Evolutionary conservation across 2,329 filamentous ascomycete species (phyloP), one percentile per base, ranked within the genome.

Genomic region (Aspergillus versicolor): DNA sequence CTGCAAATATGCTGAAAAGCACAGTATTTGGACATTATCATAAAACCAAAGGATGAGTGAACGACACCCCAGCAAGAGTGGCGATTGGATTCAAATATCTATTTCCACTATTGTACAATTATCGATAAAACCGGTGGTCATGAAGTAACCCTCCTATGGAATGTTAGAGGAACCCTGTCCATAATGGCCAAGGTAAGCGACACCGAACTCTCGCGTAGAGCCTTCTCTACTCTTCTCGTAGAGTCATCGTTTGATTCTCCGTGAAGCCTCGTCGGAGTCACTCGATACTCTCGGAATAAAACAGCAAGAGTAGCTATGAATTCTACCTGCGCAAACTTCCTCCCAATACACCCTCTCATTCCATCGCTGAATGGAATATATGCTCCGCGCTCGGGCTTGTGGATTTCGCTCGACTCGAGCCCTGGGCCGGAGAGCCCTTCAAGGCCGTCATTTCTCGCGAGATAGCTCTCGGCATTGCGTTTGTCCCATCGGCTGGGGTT

Each of bases 271-370:
- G 32, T 11, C 17, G 19, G 32, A 12, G 46, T 49, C 12, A 65
- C 57, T 2, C 50, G 53, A 54, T 62, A 67, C 22, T 58, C 17
- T n/a, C 57, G 52, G 21, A 63, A 58, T 1, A 66, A 17, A 7
- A 61, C 46, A 3, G 60, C 43, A 24, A 66, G 13, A 2, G 55
- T 45, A 3, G 54, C 63, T 8, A 67, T 62, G 30, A 67, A 63
- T 45, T 69, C 66, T 7, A 66, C 65, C 50, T 68, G 65, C 2
- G 67, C 58, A 22, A 69, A 69, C 30, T 61, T 66, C 56, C 62
- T 65, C 5, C 66, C 67, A 12, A 67, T 17, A 41, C 66, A 69
- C 8, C 51, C 60, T 3, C 62, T 58, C 5, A 53, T 34, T 1
- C 66, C 66, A 19, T 67, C 66, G 37, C 64, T 67, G 41, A 68